A percentile compares a stretch with the other conserved stretches of the same genome.
These are phyloP conservation scores for Centrapalus pauciflorus DNA, from an alignment of 129 eudicot species.

Conservation along the genomic window DNA sequence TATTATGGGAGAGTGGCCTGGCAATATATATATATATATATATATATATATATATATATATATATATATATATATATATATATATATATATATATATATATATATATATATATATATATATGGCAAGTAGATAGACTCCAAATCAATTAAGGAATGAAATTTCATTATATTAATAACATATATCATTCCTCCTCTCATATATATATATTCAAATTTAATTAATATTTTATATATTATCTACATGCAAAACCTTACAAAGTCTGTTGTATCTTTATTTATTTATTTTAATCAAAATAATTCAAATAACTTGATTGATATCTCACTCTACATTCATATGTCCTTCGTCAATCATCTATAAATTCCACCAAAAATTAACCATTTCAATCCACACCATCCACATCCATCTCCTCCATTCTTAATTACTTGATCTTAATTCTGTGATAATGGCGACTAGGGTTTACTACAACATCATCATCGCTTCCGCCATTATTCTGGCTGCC, in stretches of 20 bases:
- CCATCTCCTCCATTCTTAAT: neutral
- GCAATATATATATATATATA: no score
- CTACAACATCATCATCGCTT: neutral
- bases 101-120: neutral
- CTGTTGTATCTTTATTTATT: conserved; percentile 3
- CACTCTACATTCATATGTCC: no score
- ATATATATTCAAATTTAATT: no score
- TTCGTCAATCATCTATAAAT: conserved; percentile 15
- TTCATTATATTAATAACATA: no score
- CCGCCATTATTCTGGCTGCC: neutral
- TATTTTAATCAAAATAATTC: neutral
- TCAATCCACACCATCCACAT: neutral
- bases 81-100: no score
- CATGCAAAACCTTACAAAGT: neutral
- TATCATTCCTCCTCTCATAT: neutral
- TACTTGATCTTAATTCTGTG: neutral
- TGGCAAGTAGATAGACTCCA: neutral
- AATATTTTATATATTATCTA: neutral
- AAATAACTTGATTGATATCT: no score
- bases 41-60: no score
- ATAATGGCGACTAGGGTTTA: neutral
- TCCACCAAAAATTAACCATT: neutral
- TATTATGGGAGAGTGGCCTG: no score
- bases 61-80: no score
- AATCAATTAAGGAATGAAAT: neutral